Evolutionary conservation across 1,284 basidiomycete species (phyloP), one percentile per base, ranked within the genome.

Genomic region (Wolfiporia cocos): DNA sequence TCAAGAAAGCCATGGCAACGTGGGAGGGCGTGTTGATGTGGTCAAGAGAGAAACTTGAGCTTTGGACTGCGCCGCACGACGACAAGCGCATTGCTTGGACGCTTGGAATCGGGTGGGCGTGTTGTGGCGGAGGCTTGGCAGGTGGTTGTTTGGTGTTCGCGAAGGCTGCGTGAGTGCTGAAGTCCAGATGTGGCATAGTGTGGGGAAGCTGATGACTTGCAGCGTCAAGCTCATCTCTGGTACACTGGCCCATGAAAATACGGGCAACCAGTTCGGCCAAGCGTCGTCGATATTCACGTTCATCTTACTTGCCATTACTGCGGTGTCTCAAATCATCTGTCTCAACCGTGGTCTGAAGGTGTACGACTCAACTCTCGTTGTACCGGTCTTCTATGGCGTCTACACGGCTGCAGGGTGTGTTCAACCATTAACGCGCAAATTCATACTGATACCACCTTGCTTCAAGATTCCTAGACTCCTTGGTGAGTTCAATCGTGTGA

Each of bases 91-190:
- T 96, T 35, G 81, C 82, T 3, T 95, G 91, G 86, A 82, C 89
- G 12, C 73, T 93, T 35, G 93, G 92, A 5, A 88, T 96, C 38
- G 86, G 84, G 0, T 97, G 92, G 92, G 86, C 90, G 2, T 91
- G 90, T 44, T 82, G 81, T 41, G 92, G 92, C 22, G 93, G 93
- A 5, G 82, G 88, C 24, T 68, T 97, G 23, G 91, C 91, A 1
- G 93, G 93, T 2, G 82, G 84, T 32, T 86, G 81, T 63, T 70
- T 97, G 37, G 89, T 97, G 2, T 94, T 96, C 57, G 92, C 93
- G 1, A 95, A 95, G 62, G 88, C 86, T 24, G 77, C 76, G 86
- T 87, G 54, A 61, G 83, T 72, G 49, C 48, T 55, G n/a, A 36
- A 20, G 17, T 36, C 34, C n/a, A n/a, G n/a, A 22, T 19, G 19